Evolutionary conservation across 305 asterid species (phyloP).

Genomic region (Fraxinus platypoda): DNA sequence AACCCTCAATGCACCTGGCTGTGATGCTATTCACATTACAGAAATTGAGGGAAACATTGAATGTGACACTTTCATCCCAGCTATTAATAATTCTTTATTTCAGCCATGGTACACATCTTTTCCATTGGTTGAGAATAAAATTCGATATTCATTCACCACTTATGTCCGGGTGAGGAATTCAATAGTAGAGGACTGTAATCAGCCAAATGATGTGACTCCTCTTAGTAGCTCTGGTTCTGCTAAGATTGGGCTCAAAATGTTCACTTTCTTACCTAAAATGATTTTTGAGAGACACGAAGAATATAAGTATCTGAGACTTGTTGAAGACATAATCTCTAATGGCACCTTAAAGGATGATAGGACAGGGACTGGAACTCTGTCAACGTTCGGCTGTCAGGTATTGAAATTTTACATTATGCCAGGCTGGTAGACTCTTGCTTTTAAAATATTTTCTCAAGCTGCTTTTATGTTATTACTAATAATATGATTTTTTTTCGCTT

Average conservation of each 20-base stretch:
- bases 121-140: conserved; percentile 56
- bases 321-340: conserved; percentile 59
- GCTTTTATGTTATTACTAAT: conserved; percentile 1
- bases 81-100: conserved; percentile 61
- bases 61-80: conserved; percentile 87
- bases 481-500: not conserved
- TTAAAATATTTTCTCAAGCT: not conserved
- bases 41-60: conserved; percentile 59
- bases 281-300: conserved; percentile 73
- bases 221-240: not conserved
- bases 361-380: conserved; percentile 89
- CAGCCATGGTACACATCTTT: conserved; percentile 87
- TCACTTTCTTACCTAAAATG: conserved; percentile 55
- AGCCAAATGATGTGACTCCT: conserved; percentile 17
- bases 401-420: not conserved
- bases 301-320: conserved; percentile 58
- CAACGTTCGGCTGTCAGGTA: conserved; percentile 97
- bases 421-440: not conserved
- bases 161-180: conserved; percentile 61
- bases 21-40: conserved; percentile 78
- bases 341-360: conserved; percentile 68
- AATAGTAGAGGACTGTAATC: conserved; percentile 2
- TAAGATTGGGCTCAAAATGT: conserved; percentile 1
- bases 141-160: conserved; percentile 56
- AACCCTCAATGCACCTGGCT: conserved; percentile 67